Conservation (phyloP, 345 rosid species). For the Hypericum androsaemum region DNA sequence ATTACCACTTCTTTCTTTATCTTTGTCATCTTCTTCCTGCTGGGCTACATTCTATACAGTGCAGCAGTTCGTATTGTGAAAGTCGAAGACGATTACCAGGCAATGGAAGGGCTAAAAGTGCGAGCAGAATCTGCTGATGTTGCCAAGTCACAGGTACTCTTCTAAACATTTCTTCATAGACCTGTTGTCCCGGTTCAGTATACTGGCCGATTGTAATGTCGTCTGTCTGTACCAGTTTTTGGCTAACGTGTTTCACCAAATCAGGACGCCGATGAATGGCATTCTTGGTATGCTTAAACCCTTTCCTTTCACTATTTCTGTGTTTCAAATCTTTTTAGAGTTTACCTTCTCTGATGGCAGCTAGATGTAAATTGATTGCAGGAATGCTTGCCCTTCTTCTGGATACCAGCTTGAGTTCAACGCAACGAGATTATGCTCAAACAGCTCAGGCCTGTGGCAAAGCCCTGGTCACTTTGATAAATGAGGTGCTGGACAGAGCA, state of each 20-base stretch:
- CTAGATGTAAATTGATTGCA: too few relatives aligned
- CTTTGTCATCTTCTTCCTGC: conserved; percentile 67
- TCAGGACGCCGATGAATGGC: conserved; percentile 99
- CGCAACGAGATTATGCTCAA: conserved; percentile 89
- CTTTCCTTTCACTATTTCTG: conserved; percentile 3
- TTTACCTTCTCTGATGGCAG: conserved; percentile 3
- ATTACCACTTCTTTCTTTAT: conserved; percentile 56
- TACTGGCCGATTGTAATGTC: conserved; percentile 5
- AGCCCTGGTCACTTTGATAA: conserved; percentile 82
- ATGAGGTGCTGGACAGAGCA: conserved; percentile 96
- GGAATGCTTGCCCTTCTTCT: conserved; percentile 95
- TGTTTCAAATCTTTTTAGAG: background rate
- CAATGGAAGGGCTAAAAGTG: conserved; percentile 74
- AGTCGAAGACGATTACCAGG: conserved; percentile 77
- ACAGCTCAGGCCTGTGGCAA: conserved; percentile 95
- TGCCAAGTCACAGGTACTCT: conserved; percentile 77
- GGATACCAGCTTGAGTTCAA: conserved; percentile 79
- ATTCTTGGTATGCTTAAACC: conserved; percentile 55
- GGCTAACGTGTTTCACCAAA: conserved; percentile 96
- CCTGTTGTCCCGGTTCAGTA: background rate
- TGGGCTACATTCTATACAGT: conserved; percentile 70
- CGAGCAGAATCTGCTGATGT: conserved; percentile 98
- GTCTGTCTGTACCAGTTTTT: conserved; percentile 47
- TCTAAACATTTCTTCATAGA: background rate
- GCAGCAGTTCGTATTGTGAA: conserved; percentile 75